Base-by-base conservation (phyloP, 2,329 filamentous ascomycete genomes). In the Clarireedia monteithiana region DNA sequence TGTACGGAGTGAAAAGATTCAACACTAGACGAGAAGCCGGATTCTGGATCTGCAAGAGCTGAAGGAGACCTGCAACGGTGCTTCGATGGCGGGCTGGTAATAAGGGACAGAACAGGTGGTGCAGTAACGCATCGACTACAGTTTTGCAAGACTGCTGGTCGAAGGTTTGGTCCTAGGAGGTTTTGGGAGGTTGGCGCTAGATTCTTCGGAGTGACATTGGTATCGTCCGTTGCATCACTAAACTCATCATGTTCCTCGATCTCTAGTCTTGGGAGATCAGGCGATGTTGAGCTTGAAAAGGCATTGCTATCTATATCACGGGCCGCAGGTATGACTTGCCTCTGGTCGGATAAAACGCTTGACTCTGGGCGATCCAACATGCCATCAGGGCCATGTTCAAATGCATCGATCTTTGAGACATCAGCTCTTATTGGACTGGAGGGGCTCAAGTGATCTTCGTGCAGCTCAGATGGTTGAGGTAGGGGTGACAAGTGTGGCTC, bases 1-100 rank as follows among this genome's bases (percentile, higher is more conserved):
- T 78, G 72, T 5, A 75, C 71, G 55, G 75, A 80, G 63, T 80
- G 77, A 59, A 83, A 81, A 0, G 80, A 82, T 52, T 80, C 79
- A 15, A 74, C 72, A 30, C 73, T 72, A 4, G 77, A 74, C 9
- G 78, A 79, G n/a, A 68, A 63, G 36, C 70, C 68, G 34, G 68
- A 66, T 14, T 62, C 63, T 10, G 67, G 63, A 36, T 66, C 66
- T 48, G 56, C 49, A 15, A 56, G 53, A 5, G 57, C 66, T 63
- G 55, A 61, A 50, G 61, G 59, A 24, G 62, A 60, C 26, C 55
- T 60, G 53, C 60, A 58, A 39, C 64, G 63, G n/a, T 63, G 63
- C 55, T 67, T 68, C 23, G 74, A 73, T 23, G 75, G 72, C 17
- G 74, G 66, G 42, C 75, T 74, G 7, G 73, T 71, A 40, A 74